Evolutionary conservation across 2,329 filamentous ascomycete genomes (phyloP).

Genomic region (Alternaria ventricosa): DNA sequence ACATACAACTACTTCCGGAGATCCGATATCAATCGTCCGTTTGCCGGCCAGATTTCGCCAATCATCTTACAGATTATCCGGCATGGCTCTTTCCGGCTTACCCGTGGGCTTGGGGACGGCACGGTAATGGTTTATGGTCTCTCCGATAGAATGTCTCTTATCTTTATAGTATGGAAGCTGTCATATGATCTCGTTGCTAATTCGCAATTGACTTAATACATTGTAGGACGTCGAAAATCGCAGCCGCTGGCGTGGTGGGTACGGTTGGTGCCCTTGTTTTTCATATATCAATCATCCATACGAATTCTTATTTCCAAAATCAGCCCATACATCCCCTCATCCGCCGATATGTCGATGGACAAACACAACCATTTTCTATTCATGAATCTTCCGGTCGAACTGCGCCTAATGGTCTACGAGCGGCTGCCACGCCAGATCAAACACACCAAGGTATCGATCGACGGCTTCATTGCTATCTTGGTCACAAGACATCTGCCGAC

Average conservation of each 20-base stretch:
- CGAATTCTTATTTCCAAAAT: neutral
- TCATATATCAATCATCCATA: neutral
- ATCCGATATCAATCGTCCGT: neutral
- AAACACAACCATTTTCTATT: neutral
- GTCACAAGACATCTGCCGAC: neutral
- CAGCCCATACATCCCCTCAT: fast-evolving
- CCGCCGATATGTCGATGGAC: neutral
- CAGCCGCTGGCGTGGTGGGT: neutral
- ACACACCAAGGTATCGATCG: neutral
- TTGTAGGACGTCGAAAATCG: fast-evolving
- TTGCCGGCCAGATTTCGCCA: neutral
- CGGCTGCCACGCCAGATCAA: neutral
- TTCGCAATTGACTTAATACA: neutral
- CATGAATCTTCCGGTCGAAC: neutral
- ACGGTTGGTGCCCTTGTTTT: no score
- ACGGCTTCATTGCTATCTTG: neutral
- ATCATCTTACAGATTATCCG: neutral
- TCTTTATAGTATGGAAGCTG: no score
- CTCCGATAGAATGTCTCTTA: neutral
- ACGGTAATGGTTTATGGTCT: fast-evolving
- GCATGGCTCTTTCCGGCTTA: neutral
- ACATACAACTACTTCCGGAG: neutral
- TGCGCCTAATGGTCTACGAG: neutral
- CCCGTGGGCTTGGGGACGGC: neutral
- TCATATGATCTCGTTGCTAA: neutral